Percentiles rank a stretch among this genome's conserved stretches.
phyloP scores from a whole-genome alignment of 345 rosid genomes.

The Brassica carinata region DNA sequence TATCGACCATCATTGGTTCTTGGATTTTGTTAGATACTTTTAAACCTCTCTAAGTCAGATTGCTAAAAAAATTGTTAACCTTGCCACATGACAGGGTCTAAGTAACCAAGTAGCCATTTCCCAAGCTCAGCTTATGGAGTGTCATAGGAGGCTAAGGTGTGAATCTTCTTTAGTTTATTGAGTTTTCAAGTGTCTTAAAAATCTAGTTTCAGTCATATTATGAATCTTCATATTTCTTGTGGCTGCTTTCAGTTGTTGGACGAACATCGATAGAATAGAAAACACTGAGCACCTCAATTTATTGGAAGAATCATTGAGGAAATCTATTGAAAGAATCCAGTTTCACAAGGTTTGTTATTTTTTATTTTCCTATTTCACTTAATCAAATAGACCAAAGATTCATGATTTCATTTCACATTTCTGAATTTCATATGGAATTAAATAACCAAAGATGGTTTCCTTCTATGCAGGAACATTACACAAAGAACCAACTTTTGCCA shows the following conservation, averaged over 20 bases:
- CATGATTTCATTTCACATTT: conserved; percentile 12
- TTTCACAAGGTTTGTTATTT: conserved; percentile 55
- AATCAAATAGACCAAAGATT: not conserved
- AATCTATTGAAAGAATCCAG: conserved; percentile 58
- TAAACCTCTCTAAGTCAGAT: conserved; percentile 7
- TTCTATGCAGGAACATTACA: conserved; percentile 59
- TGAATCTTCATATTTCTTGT: not conserved
- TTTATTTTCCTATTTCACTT: not conserved
- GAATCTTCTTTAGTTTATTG: conserved; percentile 20
- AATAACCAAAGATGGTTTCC: conserved; percentile 9
- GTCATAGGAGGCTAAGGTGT: conserved; percentile 81
- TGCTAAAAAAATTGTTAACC: conserved; percentile 24
- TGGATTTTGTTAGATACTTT: conserved; percentile 11
- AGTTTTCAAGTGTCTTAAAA: not conserved
- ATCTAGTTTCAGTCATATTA: not conserved
- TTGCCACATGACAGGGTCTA: conserved; percentile 57
- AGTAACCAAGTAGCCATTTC: conserved; percentile 58
- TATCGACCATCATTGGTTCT: not conserved
- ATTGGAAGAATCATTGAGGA: conserved; percentile 78
- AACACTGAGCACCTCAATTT: conserved; percentile 61
- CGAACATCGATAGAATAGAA: conserved; percentile 66
- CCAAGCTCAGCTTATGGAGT: conserved; percentile 65
- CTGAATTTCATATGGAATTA: not conserved
- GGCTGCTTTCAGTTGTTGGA: conserved; percentile 67
- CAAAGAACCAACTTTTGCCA: conserved; percentile 60